Evolutionary conservation across 495 filamentous ascomycete genomes (phyloP), one percentile per base, ranked within the genome.

Genomic region (Xylaria flabelliformis): DNA sequence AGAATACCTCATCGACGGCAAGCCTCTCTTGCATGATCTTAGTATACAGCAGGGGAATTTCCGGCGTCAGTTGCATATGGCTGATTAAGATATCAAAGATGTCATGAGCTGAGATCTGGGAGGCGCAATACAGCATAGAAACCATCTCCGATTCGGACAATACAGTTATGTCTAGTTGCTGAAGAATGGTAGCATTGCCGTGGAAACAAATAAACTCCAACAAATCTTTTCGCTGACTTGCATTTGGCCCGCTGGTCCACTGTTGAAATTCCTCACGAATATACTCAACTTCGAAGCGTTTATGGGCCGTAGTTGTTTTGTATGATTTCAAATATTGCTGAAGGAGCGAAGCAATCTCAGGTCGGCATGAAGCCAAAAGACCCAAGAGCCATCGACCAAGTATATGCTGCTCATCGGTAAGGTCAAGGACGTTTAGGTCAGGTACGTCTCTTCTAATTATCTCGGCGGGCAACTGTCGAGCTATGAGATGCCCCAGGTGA

Each of bases 311-410:
- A 8, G 26, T 36, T 8, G 24, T 51, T 50, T 65, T 41, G 26
- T 65, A 65, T 9, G 44, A 51, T n/a, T 48, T 21, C 4, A 65
- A 34, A 29, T 44, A 65, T 2, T 50, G 17, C 8, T 50, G 24
- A 51, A 65, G 24, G 8, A 65, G 24, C 5, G 17, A 65, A 26
- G 63, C 63, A 50, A 50, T 50, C 8, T 51, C 63, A 5, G 63
- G 44, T 17, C 63, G 21, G 21, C n/a, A 17, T 36, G 44, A 26
- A 34, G 63, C 63, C 24, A 65, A 65, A 24, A 65, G 42, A 6
- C 63, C 42, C 17, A 65, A 46, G n/a, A 64, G 12, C 61, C 61
- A 64, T 26, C 61, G 39, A 32, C 46, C 61, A 64, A 64, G 39
- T 12, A 29, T 32, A 32, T 17, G 41, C 8, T 46, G n/a, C 17